Evolutionary conservation across 805 yeast genomes (phyloP).

Genomic region (Myxozyma nipponensis): DNA sequence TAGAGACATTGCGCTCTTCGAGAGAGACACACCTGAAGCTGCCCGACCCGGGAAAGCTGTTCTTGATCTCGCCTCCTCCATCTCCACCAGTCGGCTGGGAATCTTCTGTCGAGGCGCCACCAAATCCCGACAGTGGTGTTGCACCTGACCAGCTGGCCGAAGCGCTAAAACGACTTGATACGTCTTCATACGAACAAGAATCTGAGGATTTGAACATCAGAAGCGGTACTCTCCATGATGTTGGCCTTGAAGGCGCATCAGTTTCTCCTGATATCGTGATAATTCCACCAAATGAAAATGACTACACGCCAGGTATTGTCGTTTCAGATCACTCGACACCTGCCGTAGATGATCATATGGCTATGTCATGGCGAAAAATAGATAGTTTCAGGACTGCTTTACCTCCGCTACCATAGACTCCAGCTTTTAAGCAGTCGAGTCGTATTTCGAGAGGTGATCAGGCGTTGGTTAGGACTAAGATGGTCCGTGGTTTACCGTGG

Average conservation of each 20-base stretch:
- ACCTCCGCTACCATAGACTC: too few species aligned
- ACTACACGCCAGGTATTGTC: constrained; percentile 17
- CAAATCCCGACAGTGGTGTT: constrained; percentile 24
- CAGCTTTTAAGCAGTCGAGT: too few species aligned
- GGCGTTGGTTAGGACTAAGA: too few species aligned
- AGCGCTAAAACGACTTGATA: constrained; percentile 12
- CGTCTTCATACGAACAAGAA: not conserved
- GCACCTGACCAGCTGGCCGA: constrained; percentile 14
- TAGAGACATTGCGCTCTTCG: not conserved
- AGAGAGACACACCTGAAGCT: constrained; percentile 12
- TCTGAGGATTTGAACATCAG: not conserved
- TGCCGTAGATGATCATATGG: too few species aligned
- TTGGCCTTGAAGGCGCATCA: not conserved
- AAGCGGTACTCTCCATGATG: not conserved
- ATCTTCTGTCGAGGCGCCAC: constrained; percentile 27
- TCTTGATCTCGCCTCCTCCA: constrained; percentile 32
- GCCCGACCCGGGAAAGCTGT: constrained; percentile 28
- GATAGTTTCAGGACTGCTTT: too few species aligned
- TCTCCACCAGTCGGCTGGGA: constrained; percentile 34
- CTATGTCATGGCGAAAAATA: too few species aligned
- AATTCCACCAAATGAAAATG: constrained; percentile 1
- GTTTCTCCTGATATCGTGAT: constrained; percentile 3
- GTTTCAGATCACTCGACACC: constrained; percentile 18
- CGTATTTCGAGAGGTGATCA: too few species aligned
- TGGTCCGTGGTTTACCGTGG: too few species aligned